Conservation (phyloP, 2,329 filamentous ascomycete genomes). For the Penicillium decumbens region DNA sequence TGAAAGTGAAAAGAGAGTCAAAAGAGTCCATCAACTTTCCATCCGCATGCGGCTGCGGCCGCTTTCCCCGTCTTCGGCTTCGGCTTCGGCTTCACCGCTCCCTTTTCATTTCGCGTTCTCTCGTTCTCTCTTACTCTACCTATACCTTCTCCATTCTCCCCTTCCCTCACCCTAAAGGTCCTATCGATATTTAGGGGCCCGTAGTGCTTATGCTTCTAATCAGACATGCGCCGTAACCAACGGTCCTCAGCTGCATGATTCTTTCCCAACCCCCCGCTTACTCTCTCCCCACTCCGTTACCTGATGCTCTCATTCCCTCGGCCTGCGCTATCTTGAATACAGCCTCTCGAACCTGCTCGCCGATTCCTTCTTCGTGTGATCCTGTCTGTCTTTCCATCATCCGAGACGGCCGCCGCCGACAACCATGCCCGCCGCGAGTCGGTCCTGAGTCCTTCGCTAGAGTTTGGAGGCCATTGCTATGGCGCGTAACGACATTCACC, state of each 20-base stretch:
- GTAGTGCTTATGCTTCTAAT: conserved; percentile 4
- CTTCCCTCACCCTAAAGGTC: not conserved
- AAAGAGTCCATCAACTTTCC: not conserved
- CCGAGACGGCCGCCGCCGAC: not conserved
- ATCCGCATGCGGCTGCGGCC: conserved; percentile 20
- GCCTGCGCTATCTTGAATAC: not conserved
- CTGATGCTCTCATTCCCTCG: not conserved
- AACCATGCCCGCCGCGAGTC: conserved; percentile 16
- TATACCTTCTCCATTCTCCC: not conserved
- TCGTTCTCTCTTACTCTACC: not conserved
- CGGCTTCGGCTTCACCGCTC: conserved; percentile 20
- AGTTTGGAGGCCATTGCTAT: conserved; percentile 13
- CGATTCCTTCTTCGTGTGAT: not conserved
- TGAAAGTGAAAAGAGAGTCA: not conserved
- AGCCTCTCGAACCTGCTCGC: not conserved
- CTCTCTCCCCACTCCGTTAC: conserved; percentile 4
- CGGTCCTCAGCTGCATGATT: conserved; percentile 12
- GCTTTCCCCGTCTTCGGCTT: conserved; percentile 6
- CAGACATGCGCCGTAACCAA: conserved; percentile 11
- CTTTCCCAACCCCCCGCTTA: conserved; percentile 11
- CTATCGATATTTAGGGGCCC: not conserved
- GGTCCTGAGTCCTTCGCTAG: conserved; percentile 10
- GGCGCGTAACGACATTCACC: conserved; percentile 15
- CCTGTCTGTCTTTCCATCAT: not conserved
- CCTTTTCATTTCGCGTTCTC: conserved; percentile 2